These are phyloP conservation scores for Xylaria sp. DNA, from an alignment of 2,329 filamentous ascomycete genomes.

Conservation along the genomic window DNA sequence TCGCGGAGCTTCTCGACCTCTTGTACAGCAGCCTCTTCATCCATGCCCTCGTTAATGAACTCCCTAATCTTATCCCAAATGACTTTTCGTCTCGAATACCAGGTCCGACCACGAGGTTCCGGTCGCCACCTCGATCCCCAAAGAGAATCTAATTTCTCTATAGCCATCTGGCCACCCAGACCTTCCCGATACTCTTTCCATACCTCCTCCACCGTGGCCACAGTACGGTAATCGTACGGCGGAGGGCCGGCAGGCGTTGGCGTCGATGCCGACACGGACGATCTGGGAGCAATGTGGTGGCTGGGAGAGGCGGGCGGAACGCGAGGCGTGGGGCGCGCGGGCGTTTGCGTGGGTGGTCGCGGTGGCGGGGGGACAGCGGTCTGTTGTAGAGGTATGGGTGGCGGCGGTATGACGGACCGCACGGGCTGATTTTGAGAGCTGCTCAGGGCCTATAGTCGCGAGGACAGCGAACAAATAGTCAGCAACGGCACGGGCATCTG, in stretches of 20 bases:
- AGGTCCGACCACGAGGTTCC: constrained; percentile 52
- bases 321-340: constrained; percentile 44
- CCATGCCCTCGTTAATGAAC: constrained; percentile 51
- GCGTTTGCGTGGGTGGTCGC: constrained; percentile 46
- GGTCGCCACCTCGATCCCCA: constrained; percentile 55
- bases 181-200: constrained; percentile 54
- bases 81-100: constrained; percentile 54
- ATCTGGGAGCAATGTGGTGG: constrained; percentile 44
- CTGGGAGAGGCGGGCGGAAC: constrained; percentile 47
- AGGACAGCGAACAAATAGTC: constrained; percentile 26
- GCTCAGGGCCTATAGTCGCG: constrained; percentile 41
- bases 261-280: constrained; percentile 44
- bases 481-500: constrained; percentile 26
- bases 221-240: constrained; percentile 51
- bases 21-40: constrained; percentile 51
- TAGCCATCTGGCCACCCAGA: constrained; percentile 52
- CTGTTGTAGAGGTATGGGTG: constrained; percentile 43
- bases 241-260: constrained; percentile 47
- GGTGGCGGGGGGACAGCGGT: constrained; percentile 43
- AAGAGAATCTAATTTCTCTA: constrained; percentile 51
- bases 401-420: constrained; percentile 43
- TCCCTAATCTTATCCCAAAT: constrained; percentile 55
- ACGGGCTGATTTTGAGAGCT: constrained; percentile 42
- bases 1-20: constrained; percentile 53
- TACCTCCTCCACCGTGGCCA: constrained; percentile 52